phyloP scores from a whole-genome alignment of 345 rosid genomes.

The Populus alba region DNA sequence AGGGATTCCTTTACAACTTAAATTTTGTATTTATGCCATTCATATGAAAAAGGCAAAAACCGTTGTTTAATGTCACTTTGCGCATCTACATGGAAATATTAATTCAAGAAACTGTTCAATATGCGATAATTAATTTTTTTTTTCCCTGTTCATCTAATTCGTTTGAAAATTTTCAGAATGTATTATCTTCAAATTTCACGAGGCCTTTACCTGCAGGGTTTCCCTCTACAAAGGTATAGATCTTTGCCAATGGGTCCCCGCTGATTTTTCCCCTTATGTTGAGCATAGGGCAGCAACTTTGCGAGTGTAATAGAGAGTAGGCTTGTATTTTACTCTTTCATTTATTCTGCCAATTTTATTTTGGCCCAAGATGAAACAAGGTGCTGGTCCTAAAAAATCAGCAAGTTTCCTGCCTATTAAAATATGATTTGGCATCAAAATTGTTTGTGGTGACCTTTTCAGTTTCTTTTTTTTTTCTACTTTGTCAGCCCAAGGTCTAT shows the following conservation, averaged over 20 bases:
- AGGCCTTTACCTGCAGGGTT: background rate
- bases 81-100: no score
- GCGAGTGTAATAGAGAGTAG: background rate
- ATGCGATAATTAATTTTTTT: no score
- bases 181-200: background rate
- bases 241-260: background rate
- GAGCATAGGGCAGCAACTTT: background rate
- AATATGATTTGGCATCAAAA: background rate
- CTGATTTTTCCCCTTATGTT: background rate
- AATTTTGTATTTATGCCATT: background rate
- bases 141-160: background rate
- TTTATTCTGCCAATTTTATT: background rate
- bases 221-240: background rate
- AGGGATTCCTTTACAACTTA: no score
- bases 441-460: no score
- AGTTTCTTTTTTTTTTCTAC: no score
- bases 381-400: background rate
- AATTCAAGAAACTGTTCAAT: background rate
- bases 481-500: background rate
- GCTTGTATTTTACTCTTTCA: background rate
- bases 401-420: background rate
- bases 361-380: background rate
- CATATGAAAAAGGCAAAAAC: background rate
- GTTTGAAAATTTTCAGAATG: background rate
- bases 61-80: no score